These are phyloP conservation scores for Peniophora sp. DNA, from an alignment of 1,284 basidiomycete species.

Conservation along the genomic window DNA sequence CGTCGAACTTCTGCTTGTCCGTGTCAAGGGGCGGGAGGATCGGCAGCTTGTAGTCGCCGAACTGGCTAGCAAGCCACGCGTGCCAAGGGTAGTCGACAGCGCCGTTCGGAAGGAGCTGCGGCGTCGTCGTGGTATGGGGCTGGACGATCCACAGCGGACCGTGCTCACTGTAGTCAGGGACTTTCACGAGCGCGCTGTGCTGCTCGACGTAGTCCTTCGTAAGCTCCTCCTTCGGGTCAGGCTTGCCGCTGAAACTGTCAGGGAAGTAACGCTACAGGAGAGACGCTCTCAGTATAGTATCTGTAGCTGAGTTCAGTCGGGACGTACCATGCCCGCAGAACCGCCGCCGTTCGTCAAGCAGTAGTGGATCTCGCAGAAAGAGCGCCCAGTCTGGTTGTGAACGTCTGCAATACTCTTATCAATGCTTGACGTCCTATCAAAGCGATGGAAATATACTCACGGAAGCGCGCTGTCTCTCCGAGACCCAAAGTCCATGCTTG, in stretches of 20 bases:
- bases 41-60: conserved; percentile 9
- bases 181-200: conserved; percentile 14
- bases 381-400: conserved; percentile 17
- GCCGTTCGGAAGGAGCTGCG: conserved; percentile 17
- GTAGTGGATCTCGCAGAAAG: conserved; percentile 20
- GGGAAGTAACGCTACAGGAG: conserved; percentile 10
- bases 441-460: too few species aligned
- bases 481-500: conserved; percentile 22
- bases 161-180: conserved; percentile 20
- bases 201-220: conserved; percentile 11
- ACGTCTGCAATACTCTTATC: conserved; percentile 5
- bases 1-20: conserved; percentile 14
- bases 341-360: conserved; percentile 21
- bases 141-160: conserved; percentile 22
- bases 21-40: conserved; percentile 7
- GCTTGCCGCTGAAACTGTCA: conserved; percentile 8
- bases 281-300: neutral
- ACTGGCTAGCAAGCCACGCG: conserved; percentile 14
- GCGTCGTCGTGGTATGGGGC: conserved; percentile 9
- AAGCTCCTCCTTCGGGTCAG: conserved; percentile 9
- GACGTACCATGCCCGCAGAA: conserved; percentile 17
- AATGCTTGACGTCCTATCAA: neutral
- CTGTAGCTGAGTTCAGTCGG: neutral
- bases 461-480: conserved; percentile 16
- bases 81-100: conserved; percentile 25